Conservation (phyloP, 352 stramenopile genomes). For the Lagenidium sp. region DNA sequence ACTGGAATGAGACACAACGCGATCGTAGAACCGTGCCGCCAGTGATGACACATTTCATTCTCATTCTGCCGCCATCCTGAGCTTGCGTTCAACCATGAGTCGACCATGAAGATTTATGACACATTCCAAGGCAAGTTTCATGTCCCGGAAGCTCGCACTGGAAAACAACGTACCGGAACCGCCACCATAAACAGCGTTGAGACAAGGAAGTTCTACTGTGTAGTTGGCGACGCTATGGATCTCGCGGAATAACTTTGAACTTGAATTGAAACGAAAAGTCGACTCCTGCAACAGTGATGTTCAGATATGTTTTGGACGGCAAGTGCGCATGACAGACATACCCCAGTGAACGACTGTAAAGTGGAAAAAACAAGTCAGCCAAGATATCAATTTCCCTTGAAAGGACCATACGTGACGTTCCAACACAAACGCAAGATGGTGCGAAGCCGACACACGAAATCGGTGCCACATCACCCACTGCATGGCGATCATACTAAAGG, state of each 20-base stretch:
- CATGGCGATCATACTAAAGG: slow-evolving; percentile 7
- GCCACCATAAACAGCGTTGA: too few relatives aligned
- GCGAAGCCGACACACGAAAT: slow-evolving; percentile 9
- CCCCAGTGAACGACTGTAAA: slow-evolving; percentile 8
- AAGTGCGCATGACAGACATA: not conserved
- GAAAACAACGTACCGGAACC: too few relatives aligned
- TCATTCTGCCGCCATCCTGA: too few relatives aligned
- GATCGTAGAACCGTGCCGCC: not conserved
- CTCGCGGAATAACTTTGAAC: slow-evolving; percentile 1
- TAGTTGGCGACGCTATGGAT: not conserved
- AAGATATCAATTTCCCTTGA: slow-evolving; percentile 14
- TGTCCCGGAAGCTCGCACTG: too few relatives aligned
- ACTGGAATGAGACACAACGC: not conserved
- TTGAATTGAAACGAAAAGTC: slow-evolving; percentile 17
- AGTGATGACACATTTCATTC: not conserved
- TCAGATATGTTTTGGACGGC: not conserved
- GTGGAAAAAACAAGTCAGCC: slow-evolving; percentile 9
- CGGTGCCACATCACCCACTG: slow-evolving; percentile 11
- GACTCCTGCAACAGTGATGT: slow-evolving; percentile 2
- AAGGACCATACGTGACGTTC: slow-evolving; percentile 10
- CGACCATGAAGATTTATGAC: too few relatives aligned
- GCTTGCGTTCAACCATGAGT: too few relatives aligned
- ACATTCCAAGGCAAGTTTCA: too few relatives aligned
- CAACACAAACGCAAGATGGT: slow-evolving; percentile 15
- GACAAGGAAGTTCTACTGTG: too few relatives aligned